Percentiles rank a stretch among this genome's conserved stretches.
These are phyloP conservation scores for Mycena filopes DNA, from an alignment of 768 basidiomycete species.

Conservation along the genomic window DNA sequence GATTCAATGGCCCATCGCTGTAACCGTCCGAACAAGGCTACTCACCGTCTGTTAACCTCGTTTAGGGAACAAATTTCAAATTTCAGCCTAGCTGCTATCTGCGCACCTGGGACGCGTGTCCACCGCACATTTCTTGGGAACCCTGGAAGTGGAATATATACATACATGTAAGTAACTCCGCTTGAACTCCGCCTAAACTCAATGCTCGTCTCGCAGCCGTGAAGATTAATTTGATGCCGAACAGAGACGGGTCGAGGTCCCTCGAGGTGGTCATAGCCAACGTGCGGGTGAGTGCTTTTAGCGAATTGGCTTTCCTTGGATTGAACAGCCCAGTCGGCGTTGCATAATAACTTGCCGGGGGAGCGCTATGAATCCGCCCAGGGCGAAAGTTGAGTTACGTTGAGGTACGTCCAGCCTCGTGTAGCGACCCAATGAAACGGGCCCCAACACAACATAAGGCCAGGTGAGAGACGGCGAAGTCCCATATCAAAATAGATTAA, in stretches of 20 bases:
- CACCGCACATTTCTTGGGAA: background rate
- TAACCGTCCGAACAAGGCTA: constrained; percentile 12
- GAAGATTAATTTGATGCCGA: constrained; percentile 19
- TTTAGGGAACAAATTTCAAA: background rate
- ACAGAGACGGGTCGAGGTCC: background rate
- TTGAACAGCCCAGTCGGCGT: background rate
- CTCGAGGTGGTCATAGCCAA: background rate
- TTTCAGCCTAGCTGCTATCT: constrained; percentile 8
- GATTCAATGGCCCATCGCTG: background rate
- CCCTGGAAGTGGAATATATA: background rate
- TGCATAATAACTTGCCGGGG: constrained; percentile 11
- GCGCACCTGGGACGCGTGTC: background rate
- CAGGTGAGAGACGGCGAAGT: background rate
- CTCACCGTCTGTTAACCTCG: background rate
- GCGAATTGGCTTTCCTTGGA: constrained; percentile 20
- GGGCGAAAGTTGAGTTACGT: constrained; percentile 16
- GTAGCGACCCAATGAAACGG: background rate
- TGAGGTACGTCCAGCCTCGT: constrained; percentile 13
- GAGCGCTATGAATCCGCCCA: background rate
- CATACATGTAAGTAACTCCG: constrained; percentile 2
- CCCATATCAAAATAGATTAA: background rate
- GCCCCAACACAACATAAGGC: background rate
- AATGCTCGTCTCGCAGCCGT: background rate
- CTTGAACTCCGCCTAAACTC: background rate
- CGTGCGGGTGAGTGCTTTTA: constrained; percentile 16